Evolutionary conservation across 108 stramenopile species (phyloP), one percentile per base, ranked within the genome.

Genomic region (Nitzschia sp.): DNA sequence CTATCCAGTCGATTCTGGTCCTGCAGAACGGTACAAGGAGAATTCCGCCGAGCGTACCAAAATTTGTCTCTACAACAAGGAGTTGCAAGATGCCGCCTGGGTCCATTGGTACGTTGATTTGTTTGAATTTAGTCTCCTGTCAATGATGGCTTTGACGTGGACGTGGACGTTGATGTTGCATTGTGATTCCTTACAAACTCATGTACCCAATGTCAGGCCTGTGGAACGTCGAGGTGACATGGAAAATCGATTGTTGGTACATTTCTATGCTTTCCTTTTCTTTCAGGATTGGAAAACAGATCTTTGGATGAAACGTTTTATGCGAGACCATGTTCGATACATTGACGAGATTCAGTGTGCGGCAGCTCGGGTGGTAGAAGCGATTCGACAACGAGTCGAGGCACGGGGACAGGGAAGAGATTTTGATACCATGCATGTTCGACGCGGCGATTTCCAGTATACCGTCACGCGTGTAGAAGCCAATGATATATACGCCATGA

Each of bases 221-320:
- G 82, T 50, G 57, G 67, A 70, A 63, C 41, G 50, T 8, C 51
- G 43, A 21, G 82, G n/a, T 72, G 73, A 86, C n/a, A 54, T 70
- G 37, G 67, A 71, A 15, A 71, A 79, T 21, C 74, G 94, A 29
- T 63, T 95, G 59, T 60, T 97, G 48, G 89, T 90, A 0, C 96
- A 96, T 60, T 95, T 95, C 79, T 97, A 97, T 69, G 85, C 89
- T 7, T 94, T 94, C 52, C 70, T 92, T n/a, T 95, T 92, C 72
- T 95, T 95, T 67, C 86, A 85, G 62, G 96, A 97, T 76, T 92
- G 86, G 85, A 63, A 75, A 54, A 83, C 85, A 55, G 88, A 93
- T 59, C 64, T 90, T 22, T 76, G 75, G 75, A 76, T 68, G 68
- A 88, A 91, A 60, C 75, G 96, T 54, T 92, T 95, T 51, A 81